phyloP scores from a whole-genome alignment of 2,329 filamentous ascomycete genomes.

The Diplodia scrobiculata region DNA sequence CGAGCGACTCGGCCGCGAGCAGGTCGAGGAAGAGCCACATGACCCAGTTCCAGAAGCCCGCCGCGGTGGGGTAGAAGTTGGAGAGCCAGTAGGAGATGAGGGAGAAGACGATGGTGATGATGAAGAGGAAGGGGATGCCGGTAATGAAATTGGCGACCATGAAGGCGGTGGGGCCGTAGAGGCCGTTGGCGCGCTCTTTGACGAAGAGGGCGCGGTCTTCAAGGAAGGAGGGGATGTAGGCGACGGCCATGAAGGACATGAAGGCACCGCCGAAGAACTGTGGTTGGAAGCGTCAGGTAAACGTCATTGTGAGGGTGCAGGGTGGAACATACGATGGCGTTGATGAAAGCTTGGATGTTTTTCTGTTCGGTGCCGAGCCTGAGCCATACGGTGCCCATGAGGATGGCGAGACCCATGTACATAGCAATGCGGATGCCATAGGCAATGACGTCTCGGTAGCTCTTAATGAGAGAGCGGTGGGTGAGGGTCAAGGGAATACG shows the following conservation, averaged over 20 bases:
- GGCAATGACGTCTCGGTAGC: conserved; percentile 78
- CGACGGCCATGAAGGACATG: conserved; percentile 63
- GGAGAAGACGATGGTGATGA: conserved; percentile 76
- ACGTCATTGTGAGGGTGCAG: conserved; percentile 31
- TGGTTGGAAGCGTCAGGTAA: neutral
- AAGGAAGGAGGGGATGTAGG: conserved; percentile 80
- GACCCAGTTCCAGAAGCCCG: conserved; percentile 74
- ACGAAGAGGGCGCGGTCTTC: conserved; percentile 73
- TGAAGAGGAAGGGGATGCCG: conserved; percentile 77
- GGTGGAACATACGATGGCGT: conserved; percentile 60
- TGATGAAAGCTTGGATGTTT: conserved; percentile 79
- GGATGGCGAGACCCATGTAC: conserved; percentile 77
- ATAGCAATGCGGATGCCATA: conserved; percentile 82
- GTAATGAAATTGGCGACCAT: conserved; percentile 79
- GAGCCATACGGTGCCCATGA: conserved; percentile 89
- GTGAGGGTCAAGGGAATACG: conserved; percentile 66
- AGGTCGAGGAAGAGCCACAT: conserved; percentile 86
- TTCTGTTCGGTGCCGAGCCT: conserved; percentile 67
- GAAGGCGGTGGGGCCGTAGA: conserved; percentile 74
- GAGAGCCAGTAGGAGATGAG: conserved; percentile 76
- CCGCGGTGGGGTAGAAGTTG: conserved; percentile 67
- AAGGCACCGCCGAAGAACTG: conserved; percentile 55
- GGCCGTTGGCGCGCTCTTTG: conserved; percentile 79
- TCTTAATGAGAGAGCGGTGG: conserved; percentile 80
- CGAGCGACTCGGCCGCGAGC: conserved; percentile 77